phyloP scores from a whole-genome alignment of 805 yeast genomes.

The Ogataea ramenticola region DNA sequence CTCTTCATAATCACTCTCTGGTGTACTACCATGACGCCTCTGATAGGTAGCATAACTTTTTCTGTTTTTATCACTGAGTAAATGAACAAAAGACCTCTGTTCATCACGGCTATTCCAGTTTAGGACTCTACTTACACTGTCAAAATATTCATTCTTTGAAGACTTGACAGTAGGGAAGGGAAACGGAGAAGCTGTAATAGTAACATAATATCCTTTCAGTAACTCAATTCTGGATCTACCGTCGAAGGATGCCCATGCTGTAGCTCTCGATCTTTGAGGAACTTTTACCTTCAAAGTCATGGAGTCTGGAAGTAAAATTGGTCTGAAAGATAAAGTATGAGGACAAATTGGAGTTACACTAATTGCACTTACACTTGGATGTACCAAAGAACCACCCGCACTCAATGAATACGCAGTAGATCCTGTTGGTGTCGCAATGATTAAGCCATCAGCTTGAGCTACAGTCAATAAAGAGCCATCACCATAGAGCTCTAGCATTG shows the following conservation, averaged over 20 bases:
- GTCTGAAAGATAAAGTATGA: constrained; percentile 88
- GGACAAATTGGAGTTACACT: constrained; percentile 96
- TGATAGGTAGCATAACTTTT: constrained; percentile 29
- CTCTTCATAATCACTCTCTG: constrained; percentile 15
- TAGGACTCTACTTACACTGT: constrained; percentile 74
- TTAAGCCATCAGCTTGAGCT: constrained; percentile 91
- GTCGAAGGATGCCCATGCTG: constrained; percentile 97
- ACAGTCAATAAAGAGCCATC: constrained; percentile 79
- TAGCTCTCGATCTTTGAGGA: constrained; percentile 69
- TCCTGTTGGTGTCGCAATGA: constrained; percentile 92
- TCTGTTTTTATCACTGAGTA: constrained; percentile 50
- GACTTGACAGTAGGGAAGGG: constrained; percentile 91
- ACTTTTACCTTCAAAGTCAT: constrained; percentile 78
- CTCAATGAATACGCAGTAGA: constrained; percentile 93
- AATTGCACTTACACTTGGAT: constrained; percentile 89
- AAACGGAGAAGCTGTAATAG: constrained; percentile 77
- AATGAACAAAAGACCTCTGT: constrained; percentile 72
- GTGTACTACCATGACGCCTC: constrained; percentile 10
- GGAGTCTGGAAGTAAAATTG: constrained; percentile 89
- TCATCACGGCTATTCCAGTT: constrained; percentile 92
- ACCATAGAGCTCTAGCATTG: constrained; percentile 84
- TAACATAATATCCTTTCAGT: constrained; percentile 74
- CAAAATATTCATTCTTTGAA: constrained; percentile 70
- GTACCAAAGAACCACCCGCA: constrained; percentile 93
- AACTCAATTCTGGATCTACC: constrained; percentile 85